These are phyloP conservation scores for Boletus calvinii DNA, from an alignment of 1,284 basidiomycete species.

Conservation along the genomic window DNA sequence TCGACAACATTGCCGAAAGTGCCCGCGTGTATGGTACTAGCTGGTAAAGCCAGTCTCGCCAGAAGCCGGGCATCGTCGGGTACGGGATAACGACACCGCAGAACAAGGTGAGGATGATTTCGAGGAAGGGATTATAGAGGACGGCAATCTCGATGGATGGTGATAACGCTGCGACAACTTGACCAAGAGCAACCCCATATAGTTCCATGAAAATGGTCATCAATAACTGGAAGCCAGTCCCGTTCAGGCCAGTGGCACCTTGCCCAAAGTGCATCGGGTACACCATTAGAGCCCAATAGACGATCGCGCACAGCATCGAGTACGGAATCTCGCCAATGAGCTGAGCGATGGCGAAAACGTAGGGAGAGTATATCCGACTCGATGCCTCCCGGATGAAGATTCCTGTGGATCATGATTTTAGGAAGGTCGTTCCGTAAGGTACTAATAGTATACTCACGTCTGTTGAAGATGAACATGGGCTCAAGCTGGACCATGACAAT, in stretches of 20 bases:
- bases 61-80: conserved; percentile 67
- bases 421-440: not conserved
- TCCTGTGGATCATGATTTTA: conserved; percentile 21
- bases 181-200: conserved; percentile 78
- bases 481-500: conserved; percentile 81
- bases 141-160: conserved; percentile 76
- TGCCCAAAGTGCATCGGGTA: conserved; percentile 75
- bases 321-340: conserved; percentile 83
- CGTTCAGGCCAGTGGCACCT: conserved; percentile 55
- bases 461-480: conserved; percentile 83
- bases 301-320: conserved; percentile 66
- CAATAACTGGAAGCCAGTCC: conserved; percentile 75
- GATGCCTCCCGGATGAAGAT: conserved; percentile 75
- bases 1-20: conserved; percentile 74
- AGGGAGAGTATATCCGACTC: conserved; percentile 75
- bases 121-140: conserved; percentile 78
- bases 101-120: conserved; percentile 67
- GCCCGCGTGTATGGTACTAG: conserved; percentile 71
- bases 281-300: conserved; percentile 80
- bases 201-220: conserved; percentile 71
- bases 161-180: conserved; percentile 73
- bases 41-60: conserved; percentile 74
- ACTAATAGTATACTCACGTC: conserved; percentile 45
- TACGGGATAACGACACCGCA: conserved; percentile 84
- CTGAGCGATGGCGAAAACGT: conserved; percentile 82